phyloP scores from a whole-genome alignment of 75 land plant species.

The Selaginella tamariscina region DNA sequence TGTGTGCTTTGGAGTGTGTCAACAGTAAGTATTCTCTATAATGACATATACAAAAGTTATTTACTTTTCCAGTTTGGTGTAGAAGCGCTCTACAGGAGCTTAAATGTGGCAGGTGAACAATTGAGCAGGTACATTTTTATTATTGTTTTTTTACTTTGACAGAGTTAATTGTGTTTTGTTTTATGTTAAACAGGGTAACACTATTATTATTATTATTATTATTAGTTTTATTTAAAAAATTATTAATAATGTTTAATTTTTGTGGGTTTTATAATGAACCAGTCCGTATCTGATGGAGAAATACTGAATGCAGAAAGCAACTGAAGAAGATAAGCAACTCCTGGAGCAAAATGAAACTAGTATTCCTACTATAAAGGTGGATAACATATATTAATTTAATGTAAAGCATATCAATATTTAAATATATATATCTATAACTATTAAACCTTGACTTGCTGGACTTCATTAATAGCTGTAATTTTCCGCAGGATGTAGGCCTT shows the following conservation, averaged over 20 bases:
- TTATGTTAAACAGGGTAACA: no score
- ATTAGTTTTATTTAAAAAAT: neutral
- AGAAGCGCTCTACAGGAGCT: no score
- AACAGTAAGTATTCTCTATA: no score
- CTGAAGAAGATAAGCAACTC: neutral
- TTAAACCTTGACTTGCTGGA: neutral
- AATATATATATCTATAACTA: neutral
- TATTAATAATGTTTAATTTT: neutral
- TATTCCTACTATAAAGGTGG: neutral
- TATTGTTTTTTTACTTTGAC: neutral
- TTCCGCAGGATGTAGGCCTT: neutral
- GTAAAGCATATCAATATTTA: neutral
- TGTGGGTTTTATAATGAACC: neutral
- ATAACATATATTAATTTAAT: neutral
- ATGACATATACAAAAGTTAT: no score
- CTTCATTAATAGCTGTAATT: neutral
- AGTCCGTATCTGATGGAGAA: neutral
- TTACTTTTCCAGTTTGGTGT: no score
- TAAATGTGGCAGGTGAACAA: neutral
- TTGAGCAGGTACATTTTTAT: neutral
- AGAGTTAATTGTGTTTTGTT: no score
- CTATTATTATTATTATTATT: neutral
- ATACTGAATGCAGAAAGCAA: slow-evolving; percentile 1
- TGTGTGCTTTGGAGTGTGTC: no score
- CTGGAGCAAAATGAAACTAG: neutral